Evolutionary conservation across 2,329 filamentous ascomycete species (phyloP).

Genomic region (Sclerotinia subarctica): DNA sequence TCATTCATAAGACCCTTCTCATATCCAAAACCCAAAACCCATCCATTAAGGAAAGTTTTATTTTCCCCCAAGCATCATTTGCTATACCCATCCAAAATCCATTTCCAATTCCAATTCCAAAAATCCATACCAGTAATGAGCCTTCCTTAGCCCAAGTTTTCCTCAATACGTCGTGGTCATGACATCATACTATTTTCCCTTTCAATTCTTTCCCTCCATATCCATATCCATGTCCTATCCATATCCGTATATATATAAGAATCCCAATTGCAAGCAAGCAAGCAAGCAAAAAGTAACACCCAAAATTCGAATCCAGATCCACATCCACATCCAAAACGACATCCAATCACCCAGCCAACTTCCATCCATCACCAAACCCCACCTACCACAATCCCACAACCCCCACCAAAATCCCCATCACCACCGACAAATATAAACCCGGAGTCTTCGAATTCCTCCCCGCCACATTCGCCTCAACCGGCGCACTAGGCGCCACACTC

Average conservation of each 20-base stretch:
- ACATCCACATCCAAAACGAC: not conserved
- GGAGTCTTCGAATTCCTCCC: slow-evolving; percentile 22
- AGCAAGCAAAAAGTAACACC: not conserved
- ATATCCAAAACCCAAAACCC: not conserved
- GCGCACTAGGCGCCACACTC: slow-evolving; percentile 23
- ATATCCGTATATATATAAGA: not conserved
- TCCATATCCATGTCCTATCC: not conserved
- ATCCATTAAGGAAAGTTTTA: not conserved
- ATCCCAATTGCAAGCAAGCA: not conserved
- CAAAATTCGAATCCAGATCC: not conserved
- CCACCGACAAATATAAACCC: slow-evolving; percentile 19
- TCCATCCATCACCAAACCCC: too few species aligned
- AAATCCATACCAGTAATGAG: too few species aligned
- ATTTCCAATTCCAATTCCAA: too few species aligned
- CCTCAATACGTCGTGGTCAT: not conserved
- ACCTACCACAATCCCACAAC: not conserved
- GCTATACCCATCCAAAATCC: too few species aligned
- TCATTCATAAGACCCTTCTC: not conserved
- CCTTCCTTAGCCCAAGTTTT: too few species aligned
- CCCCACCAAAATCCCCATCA: slow-evolving; percentile 30
- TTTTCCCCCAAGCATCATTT: not conserved
- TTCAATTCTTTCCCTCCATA: not conserved
- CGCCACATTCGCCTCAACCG: slow-evolving; percentile 30
- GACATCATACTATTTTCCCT: not conserved
- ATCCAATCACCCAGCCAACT: too few species aligned